Evolutionary conservation across 225 moss, liverwort and hornwort genomes (phyloP), one percentile per base, ranked within the genome.

Genomic region (Sphagnum tenellum): DNA sequence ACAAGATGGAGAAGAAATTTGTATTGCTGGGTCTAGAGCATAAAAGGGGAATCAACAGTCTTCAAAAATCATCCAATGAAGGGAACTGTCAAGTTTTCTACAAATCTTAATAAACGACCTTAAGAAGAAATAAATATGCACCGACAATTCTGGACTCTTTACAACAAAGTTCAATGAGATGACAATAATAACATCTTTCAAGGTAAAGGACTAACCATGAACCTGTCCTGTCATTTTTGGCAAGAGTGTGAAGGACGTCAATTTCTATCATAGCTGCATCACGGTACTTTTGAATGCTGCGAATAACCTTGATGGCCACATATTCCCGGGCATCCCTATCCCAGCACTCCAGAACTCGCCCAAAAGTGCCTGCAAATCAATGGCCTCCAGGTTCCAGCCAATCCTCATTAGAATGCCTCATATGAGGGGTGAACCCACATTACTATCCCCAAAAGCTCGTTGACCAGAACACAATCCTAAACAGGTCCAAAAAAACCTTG

Each of bases 301-400:
- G 88, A 68, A 98, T 98, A 78, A 93, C 96, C 80, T 98, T 98
- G 88, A 98, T 92, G 73, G 96, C 96, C 83, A 98, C 96, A 86
- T 90, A 98, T 85, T 98, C 92, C 82, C 93, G 96, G 78, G 77
- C 90, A 86, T 90, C 92, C 81, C 96, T 90, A 83, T 98, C 96
- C 96, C 96, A 98, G 92, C 96, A 98, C 88, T 98, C 96, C 96
- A 98, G 82, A 76, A 98, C 96, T 87, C 92, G 88, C 85, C 96
- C 96, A 89, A 98, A 98, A 66, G 96, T 98, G 79, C 96, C 96
- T 98, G 96, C 96, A 98, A 78, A 87, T 75, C 29, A 29, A 29
- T 29, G 29, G 29, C 29, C 29, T 29, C 29, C 29, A 29, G 29
- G 29, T 29, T 29, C 29, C 29, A 29, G 29, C 29, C 29, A 29